A percentile compares a stretch with the other conserved stretches of the same genome.
phyloP scores from a whole-genome alignment of 495 filamentous ascomycete genomes.

The Penicillium ucsense region DNA sequence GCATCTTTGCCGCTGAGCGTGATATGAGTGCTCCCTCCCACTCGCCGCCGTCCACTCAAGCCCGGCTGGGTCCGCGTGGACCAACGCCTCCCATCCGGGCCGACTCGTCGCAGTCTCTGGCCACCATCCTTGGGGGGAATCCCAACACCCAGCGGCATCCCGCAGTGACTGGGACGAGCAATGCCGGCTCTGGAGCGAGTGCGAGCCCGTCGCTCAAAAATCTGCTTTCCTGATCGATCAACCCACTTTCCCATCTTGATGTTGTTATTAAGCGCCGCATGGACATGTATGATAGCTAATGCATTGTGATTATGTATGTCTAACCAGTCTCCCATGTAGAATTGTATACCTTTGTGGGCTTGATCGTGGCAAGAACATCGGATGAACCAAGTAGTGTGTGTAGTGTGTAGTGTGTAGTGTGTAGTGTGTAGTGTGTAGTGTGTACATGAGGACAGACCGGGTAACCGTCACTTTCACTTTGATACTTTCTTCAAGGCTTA shows the following conservation, averaged over 20 bases:
- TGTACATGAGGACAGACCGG: too few species aligned
- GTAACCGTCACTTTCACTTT: too few species aligned
- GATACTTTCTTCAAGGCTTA: too few species aligned
- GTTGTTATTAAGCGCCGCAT: not conserved
- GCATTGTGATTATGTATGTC: constrained; percentile 10
- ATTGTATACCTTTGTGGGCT: constrained; percentile 15
- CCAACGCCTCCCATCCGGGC: constrained; percentile 27
- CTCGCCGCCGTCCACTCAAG: constrained; percentile 30
- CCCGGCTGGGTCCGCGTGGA: constrained; percentile 25
- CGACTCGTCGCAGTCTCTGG: constrained; percentile 18
- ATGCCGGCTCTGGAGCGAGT: constrained; percentile 44
- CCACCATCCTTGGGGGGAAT: constrained; percentile 9
- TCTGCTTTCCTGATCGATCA: constrained; percentile 48
- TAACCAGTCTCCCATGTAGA: not conserved
- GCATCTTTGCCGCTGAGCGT: constrained; percentile 28
- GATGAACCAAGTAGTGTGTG: too few species aligned
- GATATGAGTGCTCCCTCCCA: constrained; percentile 25
- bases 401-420: too few species aligned
- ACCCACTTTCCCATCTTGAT: not conserved
- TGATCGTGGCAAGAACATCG: constrained; percentile 6
- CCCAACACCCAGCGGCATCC: constrained; percentile 22
- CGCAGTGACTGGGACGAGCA: constrained; percentile 25
- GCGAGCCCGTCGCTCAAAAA: constrained; percentile 70
- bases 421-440: too few species aligned
- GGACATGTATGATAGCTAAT: constrained; percentile 19